Evolutionary conservation across 2,329 filamentous ascomycete genomes (phyloP).

Genomic region (Colletotrichum sp.): DNA sequence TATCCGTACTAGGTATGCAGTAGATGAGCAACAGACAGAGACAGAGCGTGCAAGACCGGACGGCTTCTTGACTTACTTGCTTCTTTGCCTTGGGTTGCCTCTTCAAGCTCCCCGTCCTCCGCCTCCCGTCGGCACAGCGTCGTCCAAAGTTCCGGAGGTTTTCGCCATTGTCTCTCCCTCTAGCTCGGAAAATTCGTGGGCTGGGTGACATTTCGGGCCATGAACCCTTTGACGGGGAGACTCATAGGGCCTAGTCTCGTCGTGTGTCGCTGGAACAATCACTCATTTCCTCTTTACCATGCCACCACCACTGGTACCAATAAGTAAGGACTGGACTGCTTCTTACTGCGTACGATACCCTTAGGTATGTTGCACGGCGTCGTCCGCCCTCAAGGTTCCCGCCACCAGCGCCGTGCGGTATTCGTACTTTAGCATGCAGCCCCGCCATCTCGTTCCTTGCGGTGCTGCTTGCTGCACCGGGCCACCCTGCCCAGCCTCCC

Average conservation of each 20-base stretch:
- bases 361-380: background rate
- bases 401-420: background rate
- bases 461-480: background rate
- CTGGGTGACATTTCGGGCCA: constrained; percentile 7
- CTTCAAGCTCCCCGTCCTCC: background rate
- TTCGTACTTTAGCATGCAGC: background rate
- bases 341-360: background rate
- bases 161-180: background rate
- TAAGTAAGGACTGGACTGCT: background rate
- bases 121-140: background rate
- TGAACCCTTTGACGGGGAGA: background rate
- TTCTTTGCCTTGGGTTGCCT: background rate
- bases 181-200: background rate
- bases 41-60: background rate
- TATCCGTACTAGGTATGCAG: no score
- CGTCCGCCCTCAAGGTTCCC: constrained; percentile 1
- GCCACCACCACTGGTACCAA: background rate
- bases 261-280: background rate
- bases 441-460: background rate
- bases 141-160: background rate
- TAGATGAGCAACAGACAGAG: background rate
- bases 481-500: constrained; percentile 5
- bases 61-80: background rate
- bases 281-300: constrained; percentile 3
- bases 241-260: constrained; percentile 2